Conservation (phyloP, 441 rosid genomes). For the Eruca vesicaria region DNA sequence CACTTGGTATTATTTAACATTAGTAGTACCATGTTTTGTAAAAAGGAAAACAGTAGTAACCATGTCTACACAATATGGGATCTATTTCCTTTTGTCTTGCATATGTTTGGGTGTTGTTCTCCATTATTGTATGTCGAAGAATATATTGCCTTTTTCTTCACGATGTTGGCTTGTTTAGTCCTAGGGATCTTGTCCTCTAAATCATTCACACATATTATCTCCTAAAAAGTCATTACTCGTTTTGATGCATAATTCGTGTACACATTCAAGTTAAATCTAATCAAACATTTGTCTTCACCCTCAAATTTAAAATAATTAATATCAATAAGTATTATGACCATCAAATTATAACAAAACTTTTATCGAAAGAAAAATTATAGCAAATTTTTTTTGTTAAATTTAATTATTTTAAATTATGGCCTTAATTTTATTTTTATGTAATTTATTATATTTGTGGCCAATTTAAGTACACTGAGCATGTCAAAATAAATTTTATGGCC, state of each 20-base stretch:
- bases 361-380: too few species aligned
- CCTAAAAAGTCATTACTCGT: slow-evolving; percentile 5
- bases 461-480: not conserved
- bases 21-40: not conserved
- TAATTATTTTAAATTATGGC: not conserved
- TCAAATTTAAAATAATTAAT: not conserved
- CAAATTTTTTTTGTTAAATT: not conserved
- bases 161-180: not conserved
- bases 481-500: not conserved
- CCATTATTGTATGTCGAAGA: slow-evolving; percentile 3
- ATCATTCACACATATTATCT: not conserved
- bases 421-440: not conserved
- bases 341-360: not conserved
- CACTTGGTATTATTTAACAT: not conserved
- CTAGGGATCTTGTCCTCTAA: not conserved
- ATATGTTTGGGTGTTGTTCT: not conserved
- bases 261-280: not conserved
- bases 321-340: not conserved
- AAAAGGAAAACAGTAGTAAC: not conserved
- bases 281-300: not conserved
- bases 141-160: not conserved
- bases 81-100: not conserved
- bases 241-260: not conserved
- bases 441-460: not conserved
- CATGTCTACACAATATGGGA: not conserved